Evolutionary conservation across 2,329 filamentous ascomycete genomes (phyloP), one percentile per base, ranked within the genome.

Genomic region (Botrytis aclada): DNA sequence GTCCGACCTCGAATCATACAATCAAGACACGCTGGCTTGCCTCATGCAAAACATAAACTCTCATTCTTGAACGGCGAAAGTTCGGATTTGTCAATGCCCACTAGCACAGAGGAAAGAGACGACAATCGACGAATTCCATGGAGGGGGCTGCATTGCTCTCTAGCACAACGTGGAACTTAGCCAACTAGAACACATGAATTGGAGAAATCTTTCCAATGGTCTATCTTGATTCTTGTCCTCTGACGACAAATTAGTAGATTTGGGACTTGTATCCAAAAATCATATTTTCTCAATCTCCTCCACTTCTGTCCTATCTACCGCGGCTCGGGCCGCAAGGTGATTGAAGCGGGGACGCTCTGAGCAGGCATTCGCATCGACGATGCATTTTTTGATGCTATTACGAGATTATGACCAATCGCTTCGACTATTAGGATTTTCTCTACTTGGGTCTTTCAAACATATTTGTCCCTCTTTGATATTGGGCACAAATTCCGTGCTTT

Each of bases 321-420:
- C 70, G 61, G 70, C 60, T 43, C 45, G 60, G 70, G 60, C 70
- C 70, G 61, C n/a, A 51, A 34, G 39, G 56, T 70, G 60, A 64
- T 66, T 25, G 34, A 37, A 71, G 69, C 69, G 60, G 43, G 58
- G 45, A 56, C 18, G 41, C 7, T 8, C 25, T 29, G 9, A 43
- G 41, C n/a, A 37, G 41, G 41, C n/a, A 64, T 66, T n/a, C 18
- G 12, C 64, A 54, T 66, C 14, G 32, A 29, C 32, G 32, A 51
- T 51, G 56, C 14, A 1, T 25, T 6, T 20, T 12, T 39, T n/a
- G 63, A 29, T 56, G 37, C 32, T 66, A 12, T 29, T 39, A 39
- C 32, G 34, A 67, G 64, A n/a, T 29, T 39, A 29, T 54, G 64
- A 16, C 43, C 43, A 66, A 51, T 54, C 45, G n/a, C n/a, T 37